Evolutionary conservation across 352 stramenopile species (phyloP).

Genomic region (Pilasporangium apinafurcum): DNA sequence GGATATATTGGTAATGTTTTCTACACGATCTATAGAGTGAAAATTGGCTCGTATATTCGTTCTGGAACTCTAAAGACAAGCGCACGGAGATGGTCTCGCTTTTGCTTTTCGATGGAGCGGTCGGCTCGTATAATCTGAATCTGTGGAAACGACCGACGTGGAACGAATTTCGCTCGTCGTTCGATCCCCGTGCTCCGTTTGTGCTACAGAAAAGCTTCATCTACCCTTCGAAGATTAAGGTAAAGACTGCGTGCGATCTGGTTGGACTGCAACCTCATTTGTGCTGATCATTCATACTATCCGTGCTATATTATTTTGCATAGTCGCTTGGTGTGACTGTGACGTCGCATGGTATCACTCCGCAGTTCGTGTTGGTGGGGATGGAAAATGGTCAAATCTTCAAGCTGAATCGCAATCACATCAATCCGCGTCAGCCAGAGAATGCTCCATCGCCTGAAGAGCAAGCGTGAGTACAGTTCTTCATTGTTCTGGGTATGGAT

Average conservation of each 20-base stretch:
- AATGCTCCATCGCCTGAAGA: constrained; percentile 84
- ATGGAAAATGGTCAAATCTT: constrained; percentile 92
- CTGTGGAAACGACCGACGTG: constrained; percentile 92
- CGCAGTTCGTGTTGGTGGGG: constrained; percentile 89
- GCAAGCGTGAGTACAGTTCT: constrained; percentile 14
- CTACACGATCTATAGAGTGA: constrained; percentile 60
- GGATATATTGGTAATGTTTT: constrained; percentile 2
- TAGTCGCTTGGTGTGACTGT: constrained; percentile 90
- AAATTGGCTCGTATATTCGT: constrained; percentile 97
- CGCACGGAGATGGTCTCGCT: constrained; percentile 78
- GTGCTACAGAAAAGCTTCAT: constrained; percentile 96
- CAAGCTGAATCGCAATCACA: constrained; percentile 87
- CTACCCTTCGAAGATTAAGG: constrained; percentile 84
- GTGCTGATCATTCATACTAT: background rate
- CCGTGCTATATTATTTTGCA: background rate
- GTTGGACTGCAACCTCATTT: constrained; percentile 1
- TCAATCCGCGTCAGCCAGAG: constrained; percentile 93
- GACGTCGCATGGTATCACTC: constrained; percentile 93
- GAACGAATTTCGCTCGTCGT: constrained; percentile 87
- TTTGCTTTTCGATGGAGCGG: constrained; percentile 94
- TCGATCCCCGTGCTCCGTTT: constrained; percentile 82
- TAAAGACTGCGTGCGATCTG: no score
- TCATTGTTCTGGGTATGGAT: background rate
- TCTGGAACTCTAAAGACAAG: constrained; percentile 91
- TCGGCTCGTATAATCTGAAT: constrained; percentile 93